Evolutionary conservation across 2,329 filamentous ascomycete genomes (phyloP).

Genomic region (Aspergillus nomiae): DNA sequence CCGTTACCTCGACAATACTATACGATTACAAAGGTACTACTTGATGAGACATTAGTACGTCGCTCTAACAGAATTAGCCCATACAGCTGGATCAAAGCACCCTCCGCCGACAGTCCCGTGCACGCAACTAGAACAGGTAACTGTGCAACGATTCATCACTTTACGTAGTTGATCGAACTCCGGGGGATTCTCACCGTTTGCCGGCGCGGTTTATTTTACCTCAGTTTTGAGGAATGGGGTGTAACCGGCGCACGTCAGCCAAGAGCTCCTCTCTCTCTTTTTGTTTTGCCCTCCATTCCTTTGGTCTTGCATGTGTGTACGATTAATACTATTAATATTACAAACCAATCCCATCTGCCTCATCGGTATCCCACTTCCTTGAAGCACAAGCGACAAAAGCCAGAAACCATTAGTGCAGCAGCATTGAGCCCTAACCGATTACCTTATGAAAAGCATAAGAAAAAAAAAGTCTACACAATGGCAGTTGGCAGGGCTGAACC

Average conservation of each 20-base stretch:
- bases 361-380: neutral
- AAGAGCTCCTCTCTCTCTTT: constrained; percentile 17
- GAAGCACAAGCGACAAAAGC: neutral
- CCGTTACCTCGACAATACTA: neutral
- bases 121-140: constrained; percentile 8
- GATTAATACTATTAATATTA: neutral
- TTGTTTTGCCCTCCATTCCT: neutral
- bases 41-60: neutral
- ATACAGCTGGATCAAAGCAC: constrained; percentile 18
- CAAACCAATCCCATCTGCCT: neutral
- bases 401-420: neutral
- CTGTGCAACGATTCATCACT: neutral
- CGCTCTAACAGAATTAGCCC: neutral
- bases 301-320: neutral
- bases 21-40: neutral
- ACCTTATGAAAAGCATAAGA: neutral
- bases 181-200: constrained; percentile 34
- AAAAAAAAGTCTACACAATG: neutral
- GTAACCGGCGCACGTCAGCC: constrained; percentile 28
- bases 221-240: neutral
- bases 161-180: constrained; percentile 22
- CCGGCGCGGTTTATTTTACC: constrained; percentile 16
- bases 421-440: neutral
- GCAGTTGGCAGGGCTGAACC: constrained; percentile 4
- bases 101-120: constrained; percentile 29